Evolutionary conservation across 768 basidiomycete genomes (phyloP).

Genomic region (Xanthoconium purpureum): DNA sequence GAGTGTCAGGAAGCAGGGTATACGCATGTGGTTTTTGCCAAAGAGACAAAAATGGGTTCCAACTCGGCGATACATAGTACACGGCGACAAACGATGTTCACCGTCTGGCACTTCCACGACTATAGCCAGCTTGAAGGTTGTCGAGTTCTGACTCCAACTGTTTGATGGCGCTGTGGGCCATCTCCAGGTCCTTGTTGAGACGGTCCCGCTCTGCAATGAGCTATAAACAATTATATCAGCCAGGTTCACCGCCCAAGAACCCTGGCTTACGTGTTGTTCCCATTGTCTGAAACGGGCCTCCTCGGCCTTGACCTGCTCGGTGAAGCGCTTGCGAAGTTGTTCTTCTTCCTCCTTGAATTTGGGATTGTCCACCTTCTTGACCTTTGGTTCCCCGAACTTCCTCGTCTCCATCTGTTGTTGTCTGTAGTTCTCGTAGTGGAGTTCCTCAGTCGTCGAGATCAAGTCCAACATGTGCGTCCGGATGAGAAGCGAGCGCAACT

Average conservation of each 20-base stretch:
- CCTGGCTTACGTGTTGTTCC: slow-evolving; percentile 86
- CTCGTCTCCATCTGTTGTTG: slow-evolving; percentile 99
- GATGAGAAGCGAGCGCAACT: slow-evolving; percentile 91
- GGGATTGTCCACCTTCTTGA: slow-evolving; percentile 98
- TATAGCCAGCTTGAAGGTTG: slow-evolving; percentile 82
- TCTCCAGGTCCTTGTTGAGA: slow-evolving; percentile 97
- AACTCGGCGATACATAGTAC: slow-evolving; percentile 1
- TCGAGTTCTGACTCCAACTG: slow-evolving; percentile 87
- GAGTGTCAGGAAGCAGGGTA: slow-evolving; percentile 26
- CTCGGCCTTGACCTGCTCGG: slow-evolving; percentile 99
- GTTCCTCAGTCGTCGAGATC: slow-evolving; percentile 92
- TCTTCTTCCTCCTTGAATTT: slow-evolving; percentile 99
- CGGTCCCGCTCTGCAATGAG: slow-evolving; percentile 98
- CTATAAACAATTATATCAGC: slow-evolving; percentile 40
- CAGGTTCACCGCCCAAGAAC: neutral
- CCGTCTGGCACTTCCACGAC: slow-evolving; percentile 51
- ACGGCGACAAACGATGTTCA: slow-evolving; percentile 4
- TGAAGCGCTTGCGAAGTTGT: slow-evolving; percentile 92
- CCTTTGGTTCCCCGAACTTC: slow-evolving; percentile 97
- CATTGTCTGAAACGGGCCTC: slow-evolving; percentile 97
- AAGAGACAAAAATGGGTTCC: slow-evolving; percentile 1
- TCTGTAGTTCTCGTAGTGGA: slow-evolving; percentile 97
- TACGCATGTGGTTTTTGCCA: slow-evolving; percentile 18
- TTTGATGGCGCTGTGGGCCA: slow-evolving; percentile 90
- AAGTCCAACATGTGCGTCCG: slow-evolving; percentile 98